These are phyloP conservation scores for Tuber melanosporum DNA, from an alignment of 495 filamentous ascomycete genomes.

Conservation along the genomic window DNA sequence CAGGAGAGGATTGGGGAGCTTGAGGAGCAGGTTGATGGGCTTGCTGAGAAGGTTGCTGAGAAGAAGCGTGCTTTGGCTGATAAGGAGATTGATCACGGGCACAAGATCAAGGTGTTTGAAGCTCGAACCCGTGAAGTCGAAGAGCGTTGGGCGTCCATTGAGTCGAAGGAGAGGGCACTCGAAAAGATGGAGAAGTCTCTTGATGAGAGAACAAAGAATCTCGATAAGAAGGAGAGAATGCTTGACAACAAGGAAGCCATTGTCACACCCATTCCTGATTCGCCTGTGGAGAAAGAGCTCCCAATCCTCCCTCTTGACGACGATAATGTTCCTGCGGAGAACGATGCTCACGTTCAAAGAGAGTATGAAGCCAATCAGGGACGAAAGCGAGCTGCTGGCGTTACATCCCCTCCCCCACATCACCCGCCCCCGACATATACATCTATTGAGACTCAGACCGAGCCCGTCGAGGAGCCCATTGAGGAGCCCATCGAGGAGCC, in stretches of 20 bases:
- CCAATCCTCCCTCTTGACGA: not conserved
- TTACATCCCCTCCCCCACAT: constrained; percentile 35
- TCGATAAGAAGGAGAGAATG: constrained; percentile 44
- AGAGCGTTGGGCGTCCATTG: constrained; percentile 24
- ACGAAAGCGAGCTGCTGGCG: constrained; percentile 55
- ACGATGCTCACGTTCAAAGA: constrained; percentile 44
- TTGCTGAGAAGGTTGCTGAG: constrained; percentile 29
- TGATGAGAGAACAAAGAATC: constrained; percentile 48
- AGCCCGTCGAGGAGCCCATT: not conserved
- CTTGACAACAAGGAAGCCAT: constrained; percentile 24
- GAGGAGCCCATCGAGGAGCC: not conserved
- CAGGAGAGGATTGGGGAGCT: constrained; percentile 27
- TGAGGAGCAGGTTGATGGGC: constrained; percentile 35
- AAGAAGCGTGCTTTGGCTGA: constrained; percentile 21
- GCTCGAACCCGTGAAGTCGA: constrained; percentile 22
- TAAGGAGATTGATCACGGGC: constrained; percentile 14
- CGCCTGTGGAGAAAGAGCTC: constrained; percentile 19
- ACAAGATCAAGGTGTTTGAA: constrained; percentile 25
- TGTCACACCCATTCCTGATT: constrained; percentile 23
- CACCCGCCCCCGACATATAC: constrained; percentile 41
- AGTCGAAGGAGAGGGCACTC: constrained; percentile 50
- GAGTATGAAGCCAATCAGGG: constrained; percentile 67
- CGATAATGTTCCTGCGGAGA: constrained; percentile 17
- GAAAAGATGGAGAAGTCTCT: constrained; percentile 50
- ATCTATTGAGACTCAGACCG: constrained; percentile 18